phyloP scores from a whole-genome alignment of 257 asterid species.

The Rhazya stricta region DNA sequence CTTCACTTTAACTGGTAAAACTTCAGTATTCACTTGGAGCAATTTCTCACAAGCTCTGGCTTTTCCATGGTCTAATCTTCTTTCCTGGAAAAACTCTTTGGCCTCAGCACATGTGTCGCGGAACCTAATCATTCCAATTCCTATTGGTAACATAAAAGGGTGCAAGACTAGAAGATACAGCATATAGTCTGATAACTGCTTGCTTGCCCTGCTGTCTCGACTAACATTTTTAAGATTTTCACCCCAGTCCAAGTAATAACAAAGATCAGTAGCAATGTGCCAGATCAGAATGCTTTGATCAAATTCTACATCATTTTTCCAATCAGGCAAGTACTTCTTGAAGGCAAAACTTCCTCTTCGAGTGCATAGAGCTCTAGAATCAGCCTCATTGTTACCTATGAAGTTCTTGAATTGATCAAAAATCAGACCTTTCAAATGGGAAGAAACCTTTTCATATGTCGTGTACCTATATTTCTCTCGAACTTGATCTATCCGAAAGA shows the following conservation, averaged over 20 bases:
- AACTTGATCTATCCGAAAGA: conserved; percentile 22
- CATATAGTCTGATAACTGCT: conserved; percentile 48
- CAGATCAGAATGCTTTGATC: conserved; percentile 40
- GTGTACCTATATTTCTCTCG: conserved; percentile 36
- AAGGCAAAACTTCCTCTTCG: conserved; percentile 28
- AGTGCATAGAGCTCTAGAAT: conserved; percentile 18
- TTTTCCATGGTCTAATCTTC: conserved; percentile 10
- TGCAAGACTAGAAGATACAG: conserved; percentile 40
- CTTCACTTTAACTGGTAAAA: conserved; percentile 42
- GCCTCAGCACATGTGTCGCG: conserved; percentile 51
- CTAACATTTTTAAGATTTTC: background rate
- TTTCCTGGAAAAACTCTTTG: conserved; percentile 31
- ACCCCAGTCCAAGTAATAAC: conserved; percentile 23
- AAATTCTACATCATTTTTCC: conserved; percentile 24
- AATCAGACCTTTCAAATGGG: conserved; percentile 16
- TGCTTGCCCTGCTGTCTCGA: conserved; percentile 19
- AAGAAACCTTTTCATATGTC: conserved; percentile 27
- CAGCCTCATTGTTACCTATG: conserved; percentile 4
- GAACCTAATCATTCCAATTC: conserved; percentile 49
- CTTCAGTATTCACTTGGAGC: conserved; percentile 35
- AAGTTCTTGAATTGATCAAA: conserved; percentile 15
- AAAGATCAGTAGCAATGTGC: conserved; percentile 54
- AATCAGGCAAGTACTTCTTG: background rate
- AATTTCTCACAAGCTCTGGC: conserved; percentile 26
- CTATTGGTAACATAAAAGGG: conserved; percentile 50